Conservation (phyloP, 345 rosid species). For the Salix exigua region DNA sequence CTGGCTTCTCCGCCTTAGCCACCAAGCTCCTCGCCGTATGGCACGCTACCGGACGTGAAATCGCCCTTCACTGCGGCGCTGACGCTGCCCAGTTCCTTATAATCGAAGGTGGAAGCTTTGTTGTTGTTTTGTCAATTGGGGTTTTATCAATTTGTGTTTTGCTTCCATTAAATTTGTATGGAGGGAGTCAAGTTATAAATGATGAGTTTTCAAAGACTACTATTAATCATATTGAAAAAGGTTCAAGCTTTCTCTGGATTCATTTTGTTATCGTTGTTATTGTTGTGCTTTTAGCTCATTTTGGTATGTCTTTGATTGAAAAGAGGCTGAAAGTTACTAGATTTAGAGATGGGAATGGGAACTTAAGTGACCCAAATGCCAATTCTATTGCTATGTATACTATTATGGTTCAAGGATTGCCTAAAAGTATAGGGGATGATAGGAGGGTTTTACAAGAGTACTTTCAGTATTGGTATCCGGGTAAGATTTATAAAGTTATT, state of each 20-base stretch:
- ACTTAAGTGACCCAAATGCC: slow-evolving; percentile 58
- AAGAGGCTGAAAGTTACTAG: slow-evolving; percentile 73
- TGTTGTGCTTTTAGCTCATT: slow-evolving; percentile 61
- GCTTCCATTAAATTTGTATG: slow-evolving; percentile 77
- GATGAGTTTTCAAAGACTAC: slow-evolving; percentile 91
- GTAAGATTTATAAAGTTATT: slow-evolving; percentile 70
- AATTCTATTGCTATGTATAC: slow-evolving; percentile 80
- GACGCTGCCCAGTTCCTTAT: slow-evolving; percentile 91
- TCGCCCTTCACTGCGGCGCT: slow-evolving; percentile 89
- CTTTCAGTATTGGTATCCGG: slow-evolving; percentile 71
- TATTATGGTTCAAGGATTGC: slow-evolving; percentile 85
- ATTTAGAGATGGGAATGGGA: slow-evolving; percentile 91
- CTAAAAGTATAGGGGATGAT: slow-evolving; percentile 72
- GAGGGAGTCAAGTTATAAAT: slow-evolving; percentile 61
- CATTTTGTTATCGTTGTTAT: slow-evolving; percentile 70
- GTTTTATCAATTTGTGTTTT: slow-evolving; percentile 54
- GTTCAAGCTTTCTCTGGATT: slow-evolving; percentile 74
- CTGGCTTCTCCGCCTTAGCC: slow-evolving; percentile 64
- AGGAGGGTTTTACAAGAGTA: slow-evolving; percentile 61
- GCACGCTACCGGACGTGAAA: slow-evolving; percentile 87
- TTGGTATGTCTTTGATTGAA: slow-evolving; percentile 64
- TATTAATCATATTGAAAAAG: slow-evolving; percentile 73
- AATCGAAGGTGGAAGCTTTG: slow-evolving; percentile 88
- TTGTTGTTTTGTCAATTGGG: slow-evolving; percentile 47
- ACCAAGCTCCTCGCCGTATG: slow-evolving; percentile 92